Conservation (phyloP, 331 rosid genomes). For the Pyrus hybrid region DNA sequence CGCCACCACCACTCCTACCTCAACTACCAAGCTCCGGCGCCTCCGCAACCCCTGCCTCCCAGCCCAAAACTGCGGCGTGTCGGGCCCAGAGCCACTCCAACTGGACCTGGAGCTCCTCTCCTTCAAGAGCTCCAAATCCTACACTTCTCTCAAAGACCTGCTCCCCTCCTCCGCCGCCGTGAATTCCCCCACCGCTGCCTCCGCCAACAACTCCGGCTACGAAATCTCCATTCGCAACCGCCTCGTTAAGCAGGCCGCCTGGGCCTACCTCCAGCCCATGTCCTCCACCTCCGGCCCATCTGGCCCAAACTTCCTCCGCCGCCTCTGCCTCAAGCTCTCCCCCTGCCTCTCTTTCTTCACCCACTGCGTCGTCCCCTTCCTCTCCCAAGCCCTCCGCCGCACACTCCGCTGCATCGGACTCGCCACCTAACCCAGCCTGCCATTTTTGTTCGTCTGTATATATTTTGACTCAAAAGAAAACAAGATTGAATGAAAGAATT, state of each 20-base stretch:
- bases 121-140: constrained; percentile 18
- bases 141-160: constrained; percentile 74
- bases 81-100: not conserved
- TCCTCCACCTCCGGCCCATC: constrained; percentile 42
- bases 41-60: constrained; percentile 21
- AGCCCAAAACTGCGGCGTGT: constrained; percentile 18
- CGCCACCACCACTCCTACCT: constrained; percentile 6
- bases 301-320: constrained; percentile 36
- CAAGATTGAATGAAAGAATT: not conserved
- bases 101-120: constrained; percentile 37
- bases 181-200: constrained; percentile 10
- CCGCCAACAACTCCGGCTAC: constrained; percentile 24
- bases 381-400: constrained; percentile 32
- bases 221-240: constrained; percentile 82
- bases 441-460: not conserved
- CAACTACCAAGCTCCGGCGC: constrained; percentile 7
- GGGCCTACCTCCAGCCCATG: constrained; percentile 95
- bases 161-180: constrained; percentile 38
- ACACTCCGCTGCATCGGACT: constrained; percentile 19
- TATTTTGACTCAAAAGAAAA: not conserved
- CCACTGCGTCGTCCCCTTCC: constrained; percentile 22
- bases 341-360: constrained; percentile 33
- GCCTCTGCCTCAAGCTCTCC: constrained; percentile 31
- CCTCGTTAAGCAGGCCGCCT: constrained; percentile 94
- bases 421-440: not conserved